Evolutionary conservation across 2,329 filamentous ascomycete species (phyloP).

Genomic region (Arthrobotrys sinensis): DNA sequence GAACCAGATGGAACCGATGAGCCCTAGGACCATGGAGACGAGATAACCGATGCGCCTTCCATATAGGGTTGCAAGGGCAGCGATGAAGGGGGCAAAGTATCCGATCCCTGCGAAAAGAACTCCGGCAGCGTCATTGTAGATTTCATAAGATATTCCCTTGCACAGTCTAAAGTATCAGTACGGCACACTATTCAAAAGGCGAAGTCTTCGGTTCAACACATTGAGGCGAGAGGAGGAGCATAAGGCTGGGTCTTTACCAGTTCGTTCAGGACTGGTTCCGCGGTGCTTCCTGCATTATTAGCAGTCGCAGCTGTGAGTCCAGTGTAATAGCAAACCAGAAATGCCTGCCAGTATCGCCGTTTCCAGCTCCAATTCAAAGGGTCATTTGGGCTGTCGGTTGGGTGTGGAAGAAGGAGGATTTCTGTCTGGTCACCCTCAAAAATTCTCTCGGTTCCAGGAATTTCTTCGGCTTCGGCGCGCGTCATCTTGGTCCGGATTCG

Average conservation of each 20-base stretch:
- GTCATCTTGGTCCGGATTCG: conserved; percentile 63
- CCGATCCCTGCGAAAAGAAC: conserved; percentile 74
- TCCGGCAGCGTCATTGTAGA: conserved; percentile 74
- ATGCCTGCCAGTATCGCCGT: conserved; percentile 72
- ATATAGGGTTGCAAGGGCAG: conserved; percentile 72
- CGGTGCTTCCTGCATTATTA: conserved; percentile 73
- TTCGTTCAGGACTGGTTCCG: conserved; percentile 71
- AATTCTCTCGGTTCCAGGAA: conserved; percentile 65
- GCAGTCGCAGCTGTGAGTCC: conserved; percentile 73
- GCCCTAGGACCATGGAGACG: conserved; percentile 70
- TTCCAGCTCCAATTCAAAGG: conserved; percentile 71
- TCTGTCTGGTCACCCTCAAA: conserved; percentile 66
- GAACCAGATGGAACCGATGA: conserved; percentile 73
- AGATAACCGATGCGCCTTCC: conserved; percentile 73
- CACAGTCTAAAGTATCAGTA: background rate
- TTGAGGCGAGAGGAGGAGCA: background rate
- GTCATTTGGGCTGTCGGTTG: conserved; percentile 72
- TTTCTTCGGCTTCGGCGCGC: conserved; percentile 59
- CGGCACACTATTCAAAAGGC: background rate
- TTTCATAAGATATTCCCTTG: conserved; percentile 70
- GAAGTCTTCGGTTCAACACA: conserved; percentile 30
- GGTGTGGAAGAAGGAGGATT: conserved; percentile 72
- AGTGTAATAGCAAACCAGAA: conserved; percentile 72
- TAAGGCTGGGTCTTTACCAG: conserved; percentile 64
- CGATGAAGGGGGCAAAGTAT: conserved; percentile 72